These are phyloP conservation scores for Aspergillus fischeri DNA, from an alignment of 2,329 filamentous ascomycete species.

Conservation along the genomic window DNA sequence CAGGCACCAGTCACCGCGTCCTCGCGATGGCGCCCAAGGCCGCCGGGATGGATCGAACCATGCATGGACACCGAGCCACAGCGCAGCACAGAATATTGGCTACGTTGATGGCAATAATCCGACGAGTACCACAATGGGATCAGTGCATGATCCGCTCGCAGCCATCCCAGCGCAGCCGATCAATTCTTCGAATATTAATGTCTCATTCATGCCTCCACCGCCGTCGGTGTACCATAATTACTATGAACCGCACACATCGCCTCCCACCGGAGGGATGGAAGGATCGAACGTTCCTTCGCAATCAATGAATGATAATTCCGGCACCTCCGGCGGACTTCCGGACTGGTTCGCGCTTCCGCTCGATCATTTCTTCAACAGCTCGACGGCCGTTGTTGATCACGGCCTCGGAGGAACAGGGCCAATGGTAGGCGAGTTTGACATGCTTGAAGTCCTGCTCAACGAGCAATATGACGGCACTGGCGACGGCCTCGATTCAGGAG, in stretches of 20 bases:
- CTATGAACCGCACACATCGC: constrained; percentile 35
- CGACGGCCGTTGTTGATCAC: constrained; percentile 44
- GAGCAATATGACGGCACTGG: constrained; percentile 36
- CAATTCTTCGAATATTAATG: constrained; percentile 42
- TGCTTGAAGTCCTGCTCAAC: constrained; percentile 46
- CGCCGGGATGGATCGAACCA: constrained; percentile 24
- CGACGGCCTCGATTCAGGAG: constrained; percentile 13
- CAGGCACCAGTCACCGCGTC: constrained; percentile 35
- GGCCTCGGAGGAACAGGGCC: constrained; percentile 58
- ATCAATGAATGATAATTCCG: constrained; percentile 22
- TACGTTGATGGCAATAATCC: constrained; percentile 25
- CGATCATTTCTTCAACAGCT: constrained; percentile 54
- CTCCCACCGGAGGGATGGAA: constrained; percentile 29
- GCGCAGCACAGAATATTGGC: constrained; percentile 16
- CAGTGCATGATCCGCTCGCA: constrained; percentile 39
- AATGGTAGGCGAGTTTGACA: constrained; percentile 54
- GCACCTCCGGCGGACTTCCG: constrained; percentile 32
- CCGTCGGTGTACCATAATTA: constrained; percentile 45
- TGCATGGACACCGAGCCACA: constrained; percentile 24
- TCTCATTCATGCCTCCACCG: constrained; percentile 46
- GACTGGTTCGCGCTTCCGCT: constrained; percentile 62
- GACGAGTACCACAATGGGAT: constrained; percentile 20
- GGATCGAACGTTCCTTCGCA: constrained; percentile 28
- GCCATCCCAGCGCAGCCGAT: constrained; percentile 43
- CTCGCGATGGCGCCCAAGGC: constrained; percentile 23